phyloP scores from a whole-genome alignment of 2,329 filamentous ascomycete genomes.

The Arthroderma sp. region DNA sequence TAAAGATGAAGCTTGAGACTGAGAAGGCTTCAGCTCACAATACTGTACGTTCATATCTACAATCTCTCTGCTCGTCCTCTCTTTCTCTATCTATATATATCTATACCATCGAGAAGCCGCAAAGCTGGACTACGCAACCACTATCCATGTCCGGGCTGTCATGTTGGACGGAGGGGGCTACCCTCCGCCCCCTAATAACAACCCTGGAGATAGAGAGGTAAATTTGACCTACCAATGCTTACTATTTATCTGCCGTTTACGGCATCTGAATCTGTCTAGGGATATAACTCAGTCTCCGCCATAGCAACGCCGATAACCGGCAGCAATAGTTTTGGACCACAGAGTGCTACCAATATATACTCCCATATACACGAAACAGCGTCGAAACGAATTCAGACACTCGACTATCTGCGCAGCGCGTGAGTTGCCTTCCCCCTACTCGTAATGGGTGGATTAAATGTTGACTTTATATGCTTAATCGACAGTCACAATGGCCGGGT shows the following conservation, averaged over 20 bases:
- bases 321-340: slow-evolving; percentile 28
- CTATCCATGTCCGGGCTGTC: not conserved
- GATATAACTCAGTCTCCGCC: slow-evolving; percentile 12
- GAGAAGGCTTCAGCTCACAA: slow-evolving; percentile 3
- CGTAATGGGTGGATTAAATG: not conserved
- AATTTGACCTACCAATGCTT: not conserved
- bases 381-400: slow-evolving; percentile 82
- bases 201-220: not conserved
- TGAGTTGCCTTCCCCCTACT: slow-evolving; percentile 38
- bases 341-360: slow-evolving; percentile 46
- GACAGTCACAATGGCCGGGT: slow-evolving; percentile 78
- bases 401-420: slow-evolving; percentile 89
- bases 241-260: not conserved
- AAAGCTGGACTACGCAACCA: slow-evolving; percentile 1
- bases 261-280: slow-evolving; percentile 15
- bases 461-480: not conserved
- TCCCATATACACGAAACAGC: slow-evolving; percentile 70
- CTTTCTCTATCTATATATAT: not conserved
- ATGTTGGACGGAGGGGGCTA: not conserved
- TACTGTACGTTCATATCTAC: not conserved
- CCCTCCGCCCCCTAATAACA: not conserved
- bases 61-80: not conserved
- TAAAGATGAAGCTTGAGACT: slow-evolving; percentile 4
- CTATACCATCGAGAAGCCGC: not conserved
- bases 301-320: slow-evolving; percentile 25